phyloP scores from a whole-genome alignment of 495 filamentous ascomycete species.

The Aspergillus campestris region DNA sequence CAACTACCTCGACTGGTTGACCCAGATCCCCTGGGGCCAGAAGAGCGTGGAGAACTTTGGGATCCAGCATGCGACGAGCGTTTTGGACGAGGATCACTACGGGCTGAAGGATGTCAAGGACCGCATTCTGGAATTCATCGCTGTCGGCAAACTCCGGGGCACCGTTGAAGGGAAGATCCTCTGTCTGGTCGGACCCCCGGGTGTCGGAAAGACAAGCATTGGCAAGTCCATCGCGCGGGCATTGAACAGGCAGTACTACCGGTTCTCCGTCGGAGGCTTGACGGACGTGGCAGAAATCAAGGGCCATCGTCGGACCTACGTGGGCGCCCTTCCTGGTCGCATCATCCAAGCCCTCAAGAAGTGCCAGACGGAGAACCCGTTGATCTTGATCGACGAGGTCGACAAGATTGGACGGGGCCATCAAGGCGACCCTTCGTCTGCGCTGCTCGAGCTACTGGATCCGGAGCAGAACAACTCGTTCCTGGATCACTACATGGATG shows the following conservation, averaged over 20 bases:
- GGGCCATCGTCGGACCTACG: slow-evolving; percentile 93
- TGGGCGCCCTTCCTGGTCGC: slow-evolving; percentile 89
- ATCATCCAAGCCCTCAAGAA: slow-evolving; percentile 99
- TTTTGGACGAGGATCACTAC: slow-evolving; percentile 95
- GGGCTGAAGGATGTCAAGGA: slow-evolving; percentile 98
- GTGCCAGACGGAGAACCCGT: slow-evolving; percentile 95
- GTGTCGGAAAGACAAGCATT: slow-evolving; percentile 97
- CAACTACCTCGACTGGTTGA: slow-evolving; percentile 98
- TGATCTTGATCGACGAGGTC: slow-evolving; percentile 94
- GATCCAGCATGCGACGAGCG: slow-evolving; percentile 79
- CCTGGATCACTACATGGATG: slow-evolving; percentile 98
- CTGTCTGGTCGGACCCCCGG: slow-evolving; percentile 93
- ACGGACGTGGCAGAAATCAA: slow-evolving; percentile 99
- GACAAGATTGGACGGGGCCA: slow-evolving; percentile 96
- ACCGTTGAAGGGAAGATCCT: slow-evolving; percentile 98
- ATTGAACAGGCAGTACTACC: slow-evolving; percentile 90
- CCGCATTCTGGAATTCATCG: slow-evolving; percentile 97
- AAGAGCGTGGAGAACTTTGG: slow-evolving; percentile 94
- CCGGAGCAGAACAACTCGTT: slow-evolving; percentile 98
- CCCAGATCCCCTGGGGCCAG: slow-evolving; percentile 96
- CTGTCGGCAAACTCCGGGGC: slow-evolving; percentile 92
- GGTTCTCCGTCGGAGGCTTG: slow-evolving; percentile 94
- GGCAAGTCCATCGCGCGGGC: slow-evolving; percentile 96
- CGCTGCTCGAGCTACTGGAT: slow-evolving; percentile 88
- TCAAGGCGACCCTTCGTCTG: slow-evolving; percentile 93